Evolutionary conservation across 345 rosid species (phyloP).

Genomic region (Anastatica hierochuntica): DNA sequence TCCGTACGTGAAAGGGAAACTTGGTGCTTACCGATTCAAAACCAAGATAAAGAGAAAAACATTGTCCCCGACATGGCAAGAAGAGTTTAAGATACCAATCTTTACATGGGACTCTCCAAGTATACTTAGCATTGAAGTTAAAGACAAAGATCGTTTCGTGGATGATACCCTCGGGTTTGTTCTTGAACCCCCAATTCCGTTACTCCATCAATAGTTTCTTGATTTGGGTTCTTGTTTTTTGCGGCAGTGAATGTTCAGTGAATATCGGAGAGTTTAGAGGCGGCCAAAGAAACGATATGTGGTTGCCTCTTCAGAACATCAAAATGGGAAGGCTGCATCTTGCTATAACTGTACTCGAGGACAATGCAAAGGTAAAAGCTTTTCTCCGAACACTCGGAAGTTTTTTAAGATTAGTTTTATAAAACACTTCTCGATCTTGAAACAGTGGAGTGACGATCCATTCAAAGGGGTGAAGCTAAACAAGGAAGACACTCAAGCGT

Average conservation of each 20-base stretch:
- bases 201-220: not conserved
- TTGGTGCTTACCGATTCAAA: constrained; percentile 70
- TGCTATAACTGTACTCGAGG: constrained; percentile 59
- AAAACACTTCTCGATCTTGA: constrained; percentile 3
- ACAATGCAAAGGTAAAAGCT: constrained; percentile 37
- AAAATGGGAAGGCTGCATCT: constrained; percentile 80
- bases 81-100: constrained; percentile 76
- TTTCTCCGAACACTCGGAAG: not conserved
- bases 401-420: not conserved
- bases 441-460: constrained; percentile 30
- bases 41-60: constrained; percentile 66
- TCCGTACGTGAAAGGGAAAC: constrained; percentile 87
- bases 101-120: constrained; percentile 67
- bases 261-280: constrained; percentile 48
- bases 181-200: constrained; percentile 4
- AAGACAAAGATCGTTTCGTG: constrained; percentile 72
- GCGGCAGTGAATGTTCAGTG: constrained; percentile 48
- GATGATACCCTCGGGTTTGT: constrained; percentile 86
- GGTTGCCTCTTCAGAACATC: constrained; percentile 76
- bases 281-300: constrained; percentile 73
- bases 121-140: constrained; percentile 58
- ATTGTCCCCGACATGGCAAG: constrained; percentile 76
- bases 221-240: not conserved
- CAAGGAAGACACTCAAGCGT: constrained; percentile 33
- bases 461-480: constrained; percentile 25